These are phyloP conservation scores for Coemansia guatemalensis DNA, from an alignment of 192 early-diverging fungal genomes.

Conservation along the genomic window DNA sequence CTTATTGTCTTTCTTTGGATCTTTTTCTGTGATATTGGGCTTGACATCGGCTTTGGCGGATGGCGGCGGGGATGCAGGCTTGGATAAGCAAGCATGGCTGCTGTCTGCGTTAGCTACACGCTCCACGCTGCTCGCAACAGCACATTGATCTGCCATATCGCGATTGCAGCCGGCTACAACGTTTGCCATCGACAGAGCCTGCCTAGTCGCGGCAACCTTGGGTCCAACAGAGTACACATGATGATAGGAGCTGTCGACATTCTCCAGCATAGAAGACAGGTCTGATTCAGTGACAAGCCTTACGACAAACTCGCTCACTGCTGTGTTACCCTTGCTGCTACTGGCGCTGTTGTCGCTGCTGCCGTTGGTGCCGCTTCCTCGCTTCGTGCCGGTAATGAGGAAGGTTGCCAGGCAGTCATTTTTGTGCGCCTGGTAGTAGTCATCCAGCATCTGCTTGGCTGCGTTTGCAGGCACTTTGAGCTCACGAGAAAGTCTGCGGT, in stretches of 20 bases:
- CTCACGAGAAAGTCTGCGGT: constrained; percentile 49
- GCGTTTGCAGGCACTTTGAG: constrained; percentile 43
- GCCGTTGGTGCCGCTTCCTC: background rate
- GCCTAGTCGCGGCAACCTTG: constrained; percentile 2
- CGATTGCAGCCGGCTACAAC: constrained; percentile 31
- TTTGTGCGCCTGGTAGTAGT: constrained; percentile 32
- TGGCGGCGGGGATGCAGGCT: background rate
- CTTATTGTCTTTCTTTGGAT: background rate
- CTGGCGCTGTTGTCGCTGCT: constrained; percentile 1
- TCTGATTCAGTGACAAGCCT: constrained; percentile 29
- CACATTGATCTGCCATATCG: constrained; percentile 28
- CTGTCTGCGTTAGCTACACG: constrained; percentile 1
- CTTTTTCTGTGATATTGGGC: background rate
- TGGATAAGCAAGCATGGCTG: background rate
- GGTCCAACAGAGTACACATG: constrained; percentile 46
- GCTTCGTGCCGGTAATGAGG: constrained; percentile 23
- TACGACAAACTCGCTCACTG: constrained; percentile 16
- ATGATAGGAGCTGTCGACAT: constrained; percentile 15
- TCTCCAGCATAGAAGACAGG: constrained; percentile 15
- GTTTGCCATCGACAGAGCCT: constrained; percentile 35
- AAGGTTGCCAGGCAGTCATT: constrained; percentile 41
- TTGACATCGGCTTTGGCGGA: background rate
- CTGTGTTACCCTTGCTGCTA: background rate
- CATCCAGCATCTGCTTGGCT: constrained; percentile 38
- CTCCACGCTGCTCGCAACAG: constrained; percentile 32